Percentiles rank a stretch among this genome's conserved stretches.
phyloP scores from a whole-genome alignment of 2,329 filamentous ascomycete genomes.

The Cladophialophora chaetospira region DNA sequence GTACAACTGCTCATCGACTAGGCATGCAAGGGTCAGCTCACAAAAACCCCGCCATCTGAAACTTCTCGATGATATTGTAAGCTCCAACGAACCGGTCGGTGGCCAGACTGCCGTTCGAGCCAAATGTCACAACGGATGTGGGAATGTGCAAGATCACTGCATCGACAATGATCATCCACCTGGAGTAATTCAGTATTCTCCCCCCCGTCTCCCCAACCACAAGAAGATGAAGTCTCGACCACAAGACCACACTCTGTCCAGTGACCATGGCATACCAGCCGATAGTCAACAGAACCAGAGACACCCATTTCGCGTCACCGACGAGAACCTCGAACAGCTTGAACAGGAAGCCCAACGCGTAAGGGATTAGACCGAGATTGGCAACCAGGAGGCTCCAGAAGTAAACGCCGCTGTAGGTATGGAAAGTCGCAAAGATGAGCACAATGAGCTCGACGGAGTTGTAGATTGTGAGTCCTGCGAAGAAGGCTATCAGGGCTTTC shows the following conservation, averaged over 20 bases:
- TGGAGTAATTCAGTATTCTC: conserved; percentile 43
- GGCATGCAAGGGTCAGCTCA: conserved; percentile 36
- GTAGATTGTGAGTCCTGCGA: conserved; percentile 39
- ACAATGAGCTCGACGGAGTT: conserved; percentile 53
- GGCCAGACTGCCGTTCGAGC: conserved; percentile 38
- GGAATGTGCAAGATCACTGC: conserved; percentile 49
- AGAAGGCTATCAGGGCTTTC: not conserved
- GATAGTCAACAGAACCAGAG: conserved; percentile 40
- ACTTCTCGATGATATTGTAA: conserved; percentile 55
- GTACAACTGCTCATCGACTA: not conserved
- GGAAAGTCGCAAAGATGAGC: conserved; percentile 52
- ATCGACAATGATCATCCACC: conserved; percentile 51
- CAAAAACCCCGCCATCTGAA: conserved; percentile 60
- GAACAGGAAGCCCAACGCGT: conserved; percentile 50
- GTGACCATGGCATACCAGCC: conserved; percentile 49
- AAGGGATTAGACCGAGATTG: conserved; percentile 46
- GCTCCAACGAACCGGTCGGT: conserved; percentile 38
- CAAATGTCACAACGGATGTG: conserved; percentile 49
- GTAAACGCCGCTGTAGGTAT: conserved; percentile 50
- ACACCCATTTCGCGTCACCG: conserved; percentile 31
- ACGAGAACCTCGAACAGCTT: conserved; percentile 46
- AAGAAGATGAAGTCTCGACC: conserved; percentile 52
- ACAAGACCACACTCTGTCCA: conserved; percentile 52
- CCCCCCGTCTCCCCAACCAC: conserved; percentile 39
- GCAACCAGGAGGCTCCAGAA: conserved; percentile 52